phyloP scores from a whole-genome alignment of 768 basidiomycete species.

The Daedalea quercina region DNA sequence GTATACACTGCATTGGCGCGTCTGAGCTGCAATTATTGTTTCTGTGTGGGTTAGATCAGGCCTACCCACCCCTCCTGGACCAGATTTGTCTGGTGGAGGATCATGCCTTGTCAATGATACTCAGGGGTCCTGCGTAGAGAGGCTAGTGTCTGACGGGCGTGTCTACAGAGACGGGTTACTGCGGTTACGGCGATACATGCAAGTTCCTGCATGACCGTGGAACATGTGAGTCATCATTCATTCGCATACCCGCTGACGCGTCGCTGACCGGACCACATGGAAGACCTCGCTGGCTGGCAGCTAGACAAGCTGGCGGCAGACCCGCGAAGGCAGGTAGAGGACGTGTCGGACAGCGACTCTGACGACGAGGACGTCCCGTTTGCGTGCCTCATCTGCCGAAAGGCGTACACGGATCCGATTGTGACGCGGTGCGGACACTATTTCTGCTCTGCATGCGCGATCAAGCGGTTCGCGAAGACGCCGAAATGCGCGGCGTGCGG shows the following conservation, averaged over 20 bases:
- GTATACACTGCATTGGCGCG: too few species aligned
- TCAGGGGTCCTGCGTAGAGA: too few species aligned
- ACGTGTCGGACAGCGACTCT: conserved; percentile 60
- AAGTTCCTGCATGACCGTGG: conserved; percentile 99
- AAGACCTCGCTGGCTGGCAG: conserved; percentile 98
- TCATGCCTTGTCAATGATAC: too few species aligned
- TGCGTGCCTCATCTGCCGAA: conserved; percentile 95
- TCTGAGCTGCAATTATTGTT: too few species aligned
- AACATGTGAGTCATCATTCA: conserved; percentile 62
- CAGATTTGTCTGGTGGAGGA: too few species aligned
- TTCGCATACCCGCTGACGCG: conserved; percentile 1
- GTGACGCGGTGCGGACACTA: conserved; percentile 97
- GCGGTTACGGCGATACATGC: conserved; percentile 98
- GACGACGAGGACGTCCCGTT: conserved; percentile 91
- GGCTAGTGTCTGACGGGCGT: conserved; percentile 3
- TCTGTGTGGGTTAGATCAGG: too few species aligned
- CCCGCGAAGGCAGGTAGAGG: conserved; percentile 54
- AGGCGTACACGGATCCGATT: conserved; percentile 91
- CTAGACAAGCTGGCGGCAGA: conserved; percentile 87
- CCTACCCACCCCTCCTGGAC: too few species aligned
- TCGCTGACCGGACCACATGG: conserved; percentile 10
- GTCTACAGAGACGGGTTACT: conserved; percentile 89
- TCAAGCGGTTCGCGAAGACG: conserved; percentile 89
- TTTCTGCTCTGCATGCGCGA: conserved; percentile 92
- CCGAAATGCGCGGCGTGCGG: conserved; percentile 96